Conservation (phyloP, 768 basidiomycete genomes). For the Pilatotrama ljubarskyi region DNA sequence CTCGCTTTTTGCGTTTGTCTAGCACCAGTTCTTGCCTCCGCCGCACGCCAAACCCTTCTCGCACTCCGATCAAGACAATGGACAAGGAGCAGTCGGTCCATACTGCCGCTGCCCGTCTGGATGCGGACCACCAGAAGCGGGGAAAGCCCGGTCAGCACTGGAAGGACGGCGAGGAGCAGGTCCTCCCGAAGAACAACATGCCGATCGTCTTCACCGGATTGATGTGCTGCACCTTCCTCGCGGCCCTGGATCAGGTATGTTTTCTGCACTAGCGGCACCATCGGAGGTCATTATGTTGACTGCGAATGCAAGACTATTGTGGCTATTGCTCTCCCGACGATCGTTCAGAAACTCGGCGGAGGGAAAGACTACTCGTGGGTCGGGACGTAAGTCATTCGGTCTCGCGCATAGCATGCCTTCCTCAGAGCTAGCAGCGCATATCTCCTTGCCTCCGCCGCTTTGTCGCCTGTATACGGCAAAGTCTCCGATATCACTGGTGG, state of each 20-base stretch:
- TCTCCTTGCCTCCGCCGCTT: conserved; percentile 63
- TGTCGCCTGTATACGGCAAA: conserved; percentile 78
- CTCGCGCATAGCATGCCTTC: background rate
- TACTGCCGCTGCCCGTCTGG: conserved; percentile 1
- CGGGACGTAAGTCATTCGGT: conserved; percentile 36
- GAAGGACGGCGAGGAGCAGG: conserved; percentile 41
- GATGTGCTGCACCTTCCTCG: conserved; percentile 45
- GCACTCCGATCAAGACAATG: background rate
- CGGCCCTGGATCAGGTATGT: conserved; percentile 47
- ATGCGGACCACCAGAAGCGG: conserved; percentile 2
- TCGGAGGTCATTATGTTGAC: too few species aligned
- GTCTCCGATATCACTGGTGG: conserved; percentile 58
- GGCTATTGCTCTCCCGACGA: conserved; percentile 51
- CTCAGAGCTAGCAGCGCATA: conserved; percentile 55
- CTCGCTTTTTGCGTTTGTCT: background rate
- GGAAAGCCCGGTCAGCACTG: conserved; percentile 37
- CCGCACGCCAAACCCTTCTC: background rate
- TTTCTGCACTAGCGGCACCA: background rate
- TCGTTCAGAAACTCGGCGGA: conserved; percentile 45
- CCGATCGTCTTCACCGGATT: conserved; percentile 45
- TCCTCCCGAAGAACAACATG: conserved; percentile 44
- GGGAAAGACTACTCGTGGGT: conserved; percentile 52
- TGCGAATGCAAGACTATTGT: conserved; percentile 41
- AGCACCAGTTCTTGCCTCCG: background rate
- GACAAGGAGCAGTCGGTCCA: background rate